Conservation (phyloP, 768 basidiomycete species). For the Pisolithus sp. region DNA sequence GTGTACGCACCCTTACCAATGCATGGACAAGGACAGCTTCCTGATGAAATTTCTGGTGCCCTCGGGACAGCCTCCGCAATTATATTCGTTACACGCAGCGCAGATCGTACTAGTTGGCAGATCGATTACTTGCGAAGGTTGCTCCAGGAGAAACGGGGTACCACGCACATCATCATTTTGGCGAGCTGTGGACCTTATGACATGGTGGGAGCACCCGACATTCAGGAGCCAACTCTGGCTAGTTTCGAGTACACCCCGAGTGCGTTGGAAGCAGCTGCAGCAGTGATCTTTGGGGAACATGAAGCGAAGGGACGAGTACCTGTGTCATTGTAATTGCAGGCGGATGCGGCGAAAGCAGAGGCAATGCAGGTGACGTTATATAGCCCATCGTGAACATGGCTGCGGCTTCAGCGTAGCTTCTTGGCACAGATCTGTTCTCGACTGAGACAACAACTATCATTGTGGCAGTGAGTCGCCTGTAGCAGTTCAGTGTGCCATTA, state of each 20-base stretch:
- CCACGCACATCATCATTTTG: constrained; percentile 39
- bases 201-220: constrained; percentile 26
- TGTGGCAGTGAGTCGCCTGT: too few species aligned
- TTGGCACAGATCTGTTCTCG: too few species aligned
- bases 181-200: constrained; percentile 69
- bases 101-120: constrained; percentile 49
- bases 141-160: constrained; percentile 11
- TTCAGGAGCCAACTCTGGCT: constrained; percentile 35
- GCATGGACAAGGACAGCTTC: neutral
- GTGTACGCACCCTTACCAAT: constrained; percentile 34
- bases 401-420: too few species aligned
- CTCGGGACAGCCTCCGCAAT: constrained; percentile 13
- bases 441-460: too few species aligned
- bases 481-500: too few species aligned
- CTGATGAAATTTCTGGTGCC: constrained; percentile 2
- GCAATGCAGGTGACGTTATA: too few species aligned
- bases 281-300: constrained; percentile 37
- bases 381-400: too few species aligned
- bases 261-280: constrained; percentile 41
- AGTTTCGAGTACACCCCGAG: constrained; percentile 55
- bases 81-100: constrained; percentile 56
- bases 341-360: too few species aligned
- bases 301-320: constrained; percentile 8
- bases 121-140: constrained; percentile 31
- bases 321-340: constrained; percentile 1